Conservation (phyloP, 495 filamentous ascomycete genomes). For the Xylaria grammica region DNA sequence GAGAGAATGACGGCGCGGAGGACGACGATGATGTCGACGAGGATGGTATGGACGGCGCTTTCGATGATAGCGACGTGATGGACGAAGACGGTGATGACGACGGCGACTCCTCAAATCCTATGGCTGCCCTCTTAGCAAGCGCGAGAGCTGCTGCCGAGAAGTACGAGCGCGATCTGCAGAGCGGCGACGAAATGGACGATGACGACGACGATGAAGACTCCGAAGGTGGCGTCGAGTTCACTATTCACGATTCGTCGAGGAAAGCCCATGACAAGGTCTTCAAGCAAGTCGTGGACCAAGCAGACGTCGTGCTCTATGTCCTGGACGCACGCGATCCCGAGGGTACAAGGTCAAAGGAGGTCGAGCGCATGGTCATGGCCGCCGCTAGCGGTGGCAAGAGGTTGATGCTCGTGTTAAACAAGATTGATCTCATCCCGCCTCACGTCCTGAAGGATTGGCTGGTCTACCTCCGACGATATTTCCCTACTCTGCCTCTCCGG, state of each 20-base stretch:
- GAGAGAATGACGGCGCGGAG: conserved; percentile 48
- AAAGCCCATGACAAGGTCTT: conserved; percentile 94
- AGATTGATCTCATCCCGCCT: conserved; percentile 90
- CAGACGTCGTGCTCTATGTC: conserved; percentile 93
- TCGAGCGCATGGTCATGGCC: conserved; percentile 88
- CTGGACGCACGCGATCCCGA: conserved; percentile 93
- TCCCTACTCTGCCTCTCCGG: conserved; percentile 90
- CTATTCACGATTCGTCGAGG: conserved; percentile 61
- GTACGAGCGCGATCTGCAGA: conserved; percentile 69
- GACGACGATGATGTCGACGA: conserved; percentile 54
- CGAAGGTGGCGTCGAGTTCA: conserved; percentile 52
- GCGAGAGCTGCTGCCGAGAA: conserved; percentile 83
- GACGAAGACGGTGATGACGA: conserved; percentile 60
- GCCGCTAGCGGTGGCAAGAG: conserved; percentile 83
- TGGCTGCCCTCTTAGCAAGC: conserved; percentile 92
- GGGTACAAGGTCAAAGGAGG: conserved; percentile 85
- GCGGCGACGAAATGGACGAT: conserved; percentile 63
- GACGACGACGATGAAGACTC: conserved; percentile 63
- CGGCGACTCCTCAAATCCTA: conserved; percentile 70
- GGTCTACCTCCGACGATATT: conserved; percentile 81
- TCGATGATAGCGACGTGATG: conserved; percentile 44
- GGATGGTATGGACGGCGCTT: conserved; percentile 50
- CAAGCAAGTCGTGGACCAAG: conserved; percentile 87
- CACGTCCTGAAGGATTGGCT: conserved; percentile 84
- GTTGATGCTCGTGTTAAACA: conserved; percentile 93